A percentile compares a stretch with the other conserved stretches of the same genome.
phyloP scores from a whole-genome alignment of 2,329 filamentous ascomycete genomes.

The Penicillium sp. region DNA sequence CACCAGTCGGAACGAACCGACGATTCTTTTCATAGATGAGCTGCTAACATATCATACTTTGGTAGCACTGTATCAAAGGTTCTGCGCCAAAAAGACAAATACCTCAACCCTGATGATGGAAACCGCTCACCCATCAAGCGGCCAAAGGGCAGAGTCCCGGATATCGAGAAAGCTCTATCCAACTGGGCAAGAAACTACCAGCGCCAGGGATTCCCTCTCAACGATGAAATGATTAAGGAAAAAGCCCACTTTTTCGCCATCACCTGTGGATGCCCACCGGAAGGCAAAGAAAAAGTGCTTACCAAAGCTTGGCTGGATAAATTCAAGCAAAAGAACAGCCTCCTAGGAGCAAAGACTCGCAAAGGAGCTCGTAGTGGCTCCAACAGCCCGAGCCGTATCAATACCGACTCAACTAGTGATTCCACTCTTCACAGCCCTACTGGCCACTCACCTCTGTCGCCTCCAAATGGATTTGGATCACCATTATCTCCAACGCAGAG shows the following conservation, averaged over 20 bases:
- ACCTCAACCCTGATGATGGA: conserved; percentile 79
- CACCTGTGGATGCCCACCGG: conserved; percentile 70
- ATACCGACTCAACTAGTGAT: conserved; percentile 57
- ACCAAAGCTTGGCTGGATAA: conserved; percentile 86
- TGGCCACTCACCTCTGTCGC: conserved; percentile 74
- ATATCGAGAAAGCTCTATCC: conserved; percentile 87
- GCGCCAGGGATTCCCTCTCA: conserved; percentile 72
- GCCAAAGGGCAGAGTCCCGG: conserved; percentile 80
- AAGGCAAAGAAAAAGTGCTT: conserved; percentile 71
- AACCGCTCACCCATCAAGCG: conserved; percentile 80
- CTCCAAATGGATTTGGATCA: conserved; percentile 64
- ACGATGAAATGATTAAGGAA: conserved; percentile 80
- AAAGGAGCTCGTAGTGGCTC: conserved; percentile 69
- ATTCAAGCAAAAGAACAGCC: conserved; percentile 87
- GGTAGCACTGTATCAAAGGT: conserved; percentile 97
- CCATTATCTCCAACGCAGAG: conserved; percentile 71
- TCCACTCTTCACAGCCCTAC: conserved; percentile 66
- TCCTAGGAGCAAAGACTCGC: conserved; percentile 58
- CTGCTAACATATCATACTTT: background rate
- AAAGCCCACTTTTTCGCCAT: conserved; percentile 82
- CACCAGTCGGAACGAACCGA: conserved; percentile 17
- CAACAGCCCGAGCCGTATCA: conserved; percentile 64
- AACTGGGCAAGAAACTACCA: conserved; percentile 86
- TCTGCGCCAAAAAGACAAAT: conserved; percentile 90
- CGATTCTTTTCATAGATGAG: background rate